phyloP scores from a whole-genome alignment of 164 flowering plant genomes.

The Chimonanthus praecox region DNA sequence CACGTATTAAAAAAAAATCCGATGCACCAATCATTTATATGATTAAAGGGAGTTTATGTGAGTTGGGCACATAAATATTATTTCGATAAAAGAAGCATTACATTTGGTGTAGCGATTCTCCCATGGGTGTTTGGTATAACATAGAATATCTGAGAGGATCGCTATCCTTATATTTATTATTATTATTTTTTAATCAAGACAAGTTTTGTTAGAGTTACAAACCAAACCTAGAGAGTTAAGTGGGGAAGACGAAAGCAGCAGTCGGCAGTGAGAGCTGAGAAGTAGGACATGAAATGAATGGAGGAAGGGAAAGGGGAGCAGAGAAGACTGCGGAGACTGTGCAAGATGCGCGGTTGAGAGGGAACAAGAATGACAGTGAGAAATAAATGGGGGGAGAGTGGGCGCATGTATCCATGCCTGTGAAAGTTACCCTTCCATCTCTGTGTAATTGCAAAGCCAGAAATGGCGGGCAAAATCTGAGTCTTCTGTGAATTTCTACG shows the following conservation, averaged over 20 bases:
- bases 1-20: not conserved
- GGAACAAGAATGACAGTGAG: not conserved
- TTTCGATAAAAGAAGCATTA: no score
- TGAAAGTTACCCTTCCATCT: not conserved
- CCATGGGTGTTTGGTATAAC: no score
- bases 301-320: not conserved
- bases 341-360: not conserved
- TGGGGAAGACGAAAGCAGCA: not conserved
- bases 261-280: not conserved
- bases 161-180: no score
- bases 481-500: not conserved
- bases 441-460: constrained; percentile 10
- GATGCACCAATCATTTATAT: no score
- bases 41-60: not conserved
- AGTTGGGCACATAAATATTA: not conserved
- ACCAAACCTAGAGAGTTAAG: not conserved
- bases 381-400: not conserved
- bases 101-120: no score
- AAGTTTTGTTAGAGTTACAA: not conserved
- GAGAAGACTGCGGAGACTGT: not conserved
- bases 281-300: not conserved
- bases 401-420: not conserved
- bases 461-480: constrained; percentile 1
- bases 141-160: no score
- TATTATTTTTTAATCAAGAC: no score